Percentiles rank a stretch among this genome's conserved stretches.
Conservation (phyloP, 495 filamentous ascomycete genomes). For the Aspergillus sparsus region DNA sequence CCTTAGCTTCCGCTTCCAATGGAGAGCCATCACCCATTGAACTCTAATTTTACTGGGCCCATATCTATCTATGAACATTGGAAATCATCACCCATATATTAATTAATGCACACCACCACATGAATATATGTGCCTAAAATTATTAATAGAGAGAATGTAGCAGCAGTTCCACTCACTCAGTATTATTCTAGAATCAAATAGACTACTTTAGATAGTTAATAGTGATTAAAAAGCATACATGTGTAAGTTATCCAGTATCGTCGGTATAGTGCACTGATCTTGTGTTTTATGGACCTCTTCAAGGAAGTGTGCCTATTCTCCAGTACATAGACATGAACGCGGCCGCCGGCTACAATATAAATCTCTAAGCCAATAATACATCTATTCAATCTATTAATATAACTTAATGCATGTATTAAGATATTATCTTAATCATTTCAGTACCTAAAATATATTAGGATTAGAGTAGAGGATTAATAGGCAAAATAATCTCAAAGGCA, state of each 20-base stretch:
- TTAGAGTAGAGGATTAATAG: neutral
- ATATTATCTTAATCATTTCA: no score
- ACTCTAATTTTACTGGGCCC: neutral
- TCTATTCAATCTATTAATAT: neutral
- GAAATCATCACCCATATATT: neutral
- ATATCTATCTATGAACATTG: slow-evolving; percentile 3
- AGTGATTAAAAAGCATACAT: no score
- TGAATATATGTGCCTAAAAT: neutral
- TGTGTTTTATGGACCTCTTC: neutral
- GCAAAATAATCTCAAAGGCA: neutral
- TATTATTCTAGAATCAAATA: no score
- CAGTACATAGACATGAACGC: neutral
- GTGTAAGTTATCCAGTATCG: neutral
- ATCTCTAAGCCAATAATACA: neutral
- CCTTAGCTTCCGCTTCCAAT: neutral
- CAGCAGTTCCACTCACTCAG: no score
- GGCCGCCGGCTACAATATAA: neutral
- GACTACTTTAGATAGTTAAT: no score
- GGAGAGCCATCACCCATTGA: neutral
- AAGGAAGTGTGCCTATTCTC: neutral
- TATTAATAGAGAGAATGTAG: no score
- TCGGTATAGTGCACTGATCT: neutral
- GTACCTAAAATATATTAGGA: no score
- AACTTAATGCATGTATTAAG: neutral
- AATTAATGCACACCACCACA: slow-evolving; percentile 1